Evolutionary conservation across 495 filamentous ascomycete genomes (phyloP).

Genomic region (Pyrenula massariospora): DNA sequence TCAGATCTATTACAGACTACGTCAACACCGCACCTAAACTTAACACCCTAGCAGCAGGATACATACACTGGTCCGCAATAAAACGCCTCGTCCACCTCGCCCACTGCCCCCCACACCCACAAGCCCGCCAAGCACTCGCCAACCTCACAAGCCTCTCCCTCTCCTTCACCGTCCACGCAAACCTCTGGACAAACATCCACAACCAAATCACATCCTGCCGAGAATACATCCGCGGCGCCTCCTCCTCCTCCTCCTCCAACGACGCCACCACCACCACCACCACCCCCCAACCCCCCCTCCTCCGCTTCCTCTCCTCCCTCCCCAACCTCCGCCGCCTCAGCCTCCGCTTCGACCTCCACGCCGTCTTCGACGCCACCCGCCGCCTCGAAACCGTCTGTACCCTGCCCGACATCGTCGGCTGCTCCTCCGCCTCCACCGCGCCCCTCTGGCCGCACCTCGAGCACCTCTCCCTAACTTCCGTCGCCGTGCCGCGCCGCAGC

Average conservation of each 20-base stretch:
- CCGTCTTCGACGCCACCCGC: not conserved
- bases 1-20: not conserved
- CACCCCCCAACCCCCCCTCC: not conserved
- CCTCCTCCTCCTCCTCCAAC: no score
- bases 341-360: not conserved
- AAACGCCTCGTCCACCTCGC: not conserved
- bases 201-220: no score
- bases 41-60: not conserved
- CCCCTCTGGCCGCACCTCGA: not conserved
- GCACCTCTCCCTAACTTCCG: not conserved
- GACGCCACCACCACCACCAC: no score
- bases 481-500: not conserved
- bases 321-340: not conserved
- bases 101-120: no score
- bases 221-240: no score
- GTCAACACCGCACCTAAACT: not conserved
- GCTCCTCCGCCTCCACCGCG: not conserved
- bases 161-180: not conserved
- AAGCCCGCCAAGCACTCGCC: not conserved
- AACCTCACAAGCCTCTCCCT: not conserved
- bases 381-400: not conserved
- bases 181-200: not conserved
- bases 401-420: not conserved
- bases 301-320: not conserved
- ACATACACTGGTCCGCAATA: not conserved